These are phyloP conservation scores for Solanum gracilifrons DNA, from an alignment of 257 asterid genomes.

Conservation along the genomic window DNA sequence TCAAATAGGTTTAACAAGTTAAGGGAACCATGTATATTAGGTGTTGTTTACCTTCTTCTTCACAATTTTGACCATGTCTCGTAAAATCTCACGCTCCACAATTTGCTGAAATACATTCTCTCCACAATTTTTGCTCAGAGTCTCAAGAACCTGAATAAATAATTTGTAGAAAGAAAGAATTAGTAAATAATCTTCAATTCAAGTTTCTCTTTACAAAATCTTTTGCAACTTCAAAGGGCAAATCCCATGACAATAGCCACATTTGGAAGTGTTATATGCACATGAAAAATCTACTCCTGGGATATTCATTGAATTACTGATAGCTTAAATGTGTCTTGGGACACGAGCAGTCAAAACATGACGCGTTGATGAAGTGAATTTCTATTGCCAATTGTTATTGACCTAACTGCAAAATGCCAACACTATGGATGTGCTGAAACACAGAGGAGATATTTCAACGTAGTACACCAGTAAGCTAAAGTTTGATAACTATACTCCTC, in stretches of 20 bases:
- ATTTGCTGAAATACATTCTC: constrained; percentile 82
- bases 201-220: not conserved
- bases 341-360: not conserved
- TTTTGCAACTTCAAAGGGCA: not conserved
- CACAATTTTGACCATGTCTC: constrained; percentile 91
- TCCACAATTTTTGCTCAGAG: constrained; percentile 94
- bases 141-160: constrained; percentile 73
- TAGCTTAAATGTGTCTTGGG: not conserved
- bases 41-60: constrained; percentile 59
- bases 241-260: not conserved
- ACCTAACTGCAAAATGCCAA: not conserved
- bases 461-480: not conserved
- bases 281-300: not conserved
- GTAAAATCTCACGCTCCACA: constrained; percentile 81
- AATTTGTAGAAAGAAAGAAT: not conserved
- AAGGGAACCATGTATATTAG: not conserved
- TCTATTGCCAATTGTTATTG: not conserved
- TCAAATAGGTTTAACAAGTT: not conserved
- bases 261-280: not conserved
- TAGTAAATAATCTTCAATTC: not conserved
- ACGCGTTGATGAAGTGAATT: not conserved
- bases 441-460: not conserved
- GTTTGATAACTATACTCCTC: not conserved
- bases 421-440: not conserved
- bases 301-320: not conserved